These are phyloP conservation scores for Clonostachys solani DNA, from an alignment of 2,329 filamentous ascomycete genomes.

Conservation along the genomic window DNA sequence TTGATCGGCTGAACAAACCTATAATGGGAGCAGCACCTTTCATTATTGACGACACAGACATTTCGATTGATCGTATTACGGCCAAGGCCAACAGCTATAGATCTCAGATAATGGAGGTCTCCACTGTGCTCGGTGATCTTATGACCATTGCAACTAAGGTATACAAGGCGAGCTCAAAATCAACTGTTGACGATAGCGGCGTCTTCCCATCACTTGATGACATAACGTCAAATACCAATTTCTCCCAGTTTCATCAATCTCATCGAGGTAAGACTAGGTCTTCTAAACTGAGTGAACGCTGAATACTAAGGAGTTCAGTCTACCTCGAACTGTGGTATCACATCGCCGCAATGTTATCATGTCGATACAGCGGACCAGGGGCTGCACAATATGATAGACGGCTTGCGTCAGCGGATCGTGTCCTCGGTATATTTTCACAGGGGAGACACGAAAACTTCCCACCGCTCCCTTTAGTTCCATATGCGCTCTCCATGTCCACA, in stretches of 20 bases:
- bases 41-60: slow-evolving; percentile 12
- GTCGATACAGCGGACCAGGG: slow-evolving; percentile 10
- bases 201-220: slow-evolving; percentile 7
- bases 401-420: slow-evolving; percentile 6
- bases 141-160: slow-evolving; percentile 9
- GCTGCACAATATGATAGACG: slow-evolving; percentile 8
- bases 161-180: slow-evolving; percentile 9
- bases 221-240: background rate
- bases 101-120: slow-evolving; percentile 6
- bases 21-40: slow-evolving; percentile 12
- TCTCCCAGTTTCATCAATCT: slow-evolving; percentile 5
- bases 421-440: slow-evolving; percentile 5
- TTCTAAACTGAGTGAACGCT: background rate
- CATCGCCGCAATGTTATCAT: slow-evolving; percentile 11
- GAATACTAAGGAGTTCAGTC: background rate
- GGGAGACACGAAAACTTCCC: slow-evolving; percentile 5
- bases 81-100: slow-evolving; percentile 1
- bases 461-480: slow-evolving; percentile 9
- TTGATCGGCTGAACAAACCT: slow-evolving; percentile 12
- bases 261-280: slow-evolving; percentile 6
- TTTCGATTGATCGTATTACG: slow-evolving; percentile 4
- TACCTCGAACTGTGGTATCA: slow-evolving; percentile 13
- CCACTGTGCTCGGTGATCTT: slow-evolving; percentile 8
- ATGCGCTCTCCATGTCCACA: slow-evolving; percentile 11
- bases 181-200: slow-evolving; percentile 4